Conservation (phyloP, 2,329 filamentous ascomycete genomes). For the Metarhizium rileyi region DNA sequence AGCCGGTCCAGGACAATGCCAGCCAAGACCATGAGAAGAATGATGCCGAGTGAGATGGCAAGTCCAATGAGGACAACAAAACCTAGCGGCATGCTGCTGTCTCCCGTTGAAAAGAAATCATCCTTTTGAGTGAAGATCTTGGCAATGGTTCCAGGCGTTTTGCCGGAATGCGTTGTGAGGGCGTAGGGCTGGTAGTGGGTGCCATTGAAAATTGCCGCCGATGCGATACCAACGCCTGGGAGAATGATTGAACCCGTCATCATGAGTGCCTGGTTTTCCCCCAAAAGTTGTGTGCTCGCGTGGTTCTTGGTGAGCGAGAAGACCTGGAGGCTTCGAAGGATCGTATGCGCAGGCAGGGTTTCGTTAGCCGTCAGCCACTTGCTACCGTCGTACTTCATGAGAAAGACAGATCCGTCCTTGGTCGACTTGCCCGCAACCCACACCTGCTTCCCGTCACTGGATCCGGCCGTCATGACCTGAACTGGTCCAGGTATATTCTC, state of each 20-base stretch:
- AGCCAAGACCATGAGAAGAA: conserved; percentile 65
- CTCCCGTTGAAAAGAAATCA: conserved; percentile 58
- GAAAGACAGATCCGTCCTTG: conserved; percentile 57
- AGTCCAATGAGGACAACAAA: conserved; percentile 75
- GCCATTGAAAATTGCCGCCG: conserved; percentile 82
- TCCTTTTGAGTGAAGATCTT: conserved; percentile 75
- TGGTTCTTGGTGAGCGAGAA: conserved; percentile 64
- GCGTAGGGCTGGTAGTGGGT: conserved; percentile 68
- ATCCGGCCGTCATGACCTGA: conserved; percentile 65
- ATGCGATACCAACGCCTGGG: conserved; percentile 67
- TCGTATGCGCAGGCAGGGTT: conserved; percentile 53
- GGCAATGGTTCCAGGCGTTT: conserved; percentile 62
- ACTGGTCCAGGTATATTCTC: conserved; percentile 69
- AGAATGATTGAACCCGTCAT: conserved; percentile 77
- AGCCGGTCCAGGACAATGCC: conserved; percentile 68
- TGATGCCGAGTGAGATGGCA: conserved; percentile 66
- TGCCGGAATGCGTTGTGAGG: conserved; percentile 59
- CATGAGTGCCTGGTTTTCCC: conserved; percentile 61
- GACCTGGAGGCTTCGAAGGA: conserved; percentile 72
- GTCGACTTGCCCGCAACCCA: conserved; percentile 69
- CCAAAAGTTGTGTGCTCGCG: conserved; percentile 51
- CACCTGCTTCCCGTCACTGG: conserved; percentile 58
- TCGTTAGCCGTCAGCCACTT: conserved; percentile 59
- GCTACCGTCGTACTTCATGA: conserved; percentile 73
- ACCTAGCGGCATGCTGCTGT: conserved; percentile 55